Base-by-base conservation (phyloP, 2,329 filamentous ascomycete genomes). In the Aspergillus carbonarius region DNA sequence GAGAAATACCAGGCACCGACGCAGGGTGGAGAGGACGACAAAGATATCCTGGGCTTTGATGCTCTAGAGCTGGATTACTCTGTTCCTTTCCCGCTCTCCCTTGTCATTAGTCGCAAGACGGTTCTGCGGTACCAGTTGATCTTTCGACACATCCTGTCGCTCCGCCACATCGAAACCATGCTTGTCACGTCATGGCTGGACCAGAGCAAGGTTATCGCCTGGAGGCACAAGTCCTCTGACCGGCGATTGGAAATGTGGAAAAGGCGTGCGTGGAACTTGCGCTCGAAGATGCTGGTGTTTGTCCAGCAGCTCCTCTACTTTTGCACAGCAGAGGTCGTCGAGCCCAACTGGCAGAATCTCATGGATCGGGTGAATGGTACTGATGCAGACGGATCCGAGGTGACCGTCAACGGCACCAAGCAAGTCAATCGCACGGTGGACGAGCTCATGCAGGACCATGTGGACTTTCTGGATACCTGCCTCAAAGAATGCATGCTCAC, bases 401-500 rank as follows among this genome's bases (percentile, higher is more conserved):
- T 73, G 54, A 70, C 71, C 6, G 70, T 69, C 56, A 77, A 71
- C 62, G 76, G 72, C 27, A 74, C 70, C 34, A 78, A 74, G 54
- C 78, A 83, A 57, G 81, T 82, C n/a, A 87, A 85, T 67, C 75
- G 92, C 37, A 99, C 95, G 0, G 95, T 99, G 1, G 95, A 99
- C 70, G 92, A 98, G 78, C 79, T 99, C 71, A 99, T 99, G 95
- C 92, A 98, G 78, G 93, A 98, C 71, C 95, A 99, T 77, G 93
- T 99, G 60, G 95, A 98, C 76, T 99, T 99, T 74, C 79, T 99
- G 49, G 95, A 97, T 68, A 98, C 95, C 4, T 99, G 95, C 74
- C 81, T 99, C 69, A 99, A 98, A 78, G 95, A 98, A 78, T 98
- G 95, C 80, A 98, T 98, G 92, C 83, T 99, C 64, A 99, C 95